Evolutionary conservation across 2,329 filamentous ascomycete genomes (phyloP), one percentile per base, ranked within the genome.

Genomic region (Microdochium trichocladiopsis): DNA sequence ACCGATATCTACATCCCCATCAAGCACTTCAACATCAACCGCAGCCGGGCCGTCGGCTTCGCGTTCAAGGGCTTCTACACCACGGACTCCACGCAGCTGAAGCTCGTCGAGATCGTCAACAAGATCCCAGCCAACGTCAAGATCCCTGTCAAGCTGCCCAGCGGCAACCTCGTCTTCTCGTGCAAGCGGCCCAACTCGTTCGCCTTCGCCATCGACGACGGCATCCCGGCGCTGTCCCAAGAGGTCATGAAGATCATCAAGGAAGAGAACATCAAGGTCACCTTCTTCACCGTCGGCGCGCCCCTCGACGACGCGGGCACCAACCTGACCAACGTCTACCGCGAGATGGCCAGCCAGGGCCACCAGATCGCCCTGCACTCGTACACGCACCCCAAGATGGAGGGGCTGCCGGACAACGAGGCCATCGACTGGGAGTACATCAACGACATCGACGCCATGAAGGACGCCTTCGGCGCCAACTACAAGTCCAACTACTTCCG

Each of bases 131-230:
- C 67, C 0, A 66, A 69, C 18, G 75, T 79, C 55, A 70, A 63
- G 25, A 69, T 86, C 9, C 83, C 83, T 2, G 66, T 69, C 52
- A 87, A 87, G 67, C 68, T 84, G 25, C 76, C 82, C 0, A 83
- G 76, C 1, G 84, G 84, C 6, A 75, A 74, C 21, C 71, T 88
- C 33, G 70, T 84, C 47, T 81, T 87, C 60, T 72, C 77, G 6
- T 88, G 85, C 72, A 84, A 78, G 57, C 76, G 83, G 18, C 83
- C 84, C 48, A 86, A 87, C 68, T 83, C 79, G 0, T 87, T 88
- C 63, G 85, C 85, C 1, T 87, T 88, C 64, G 84, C 84, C 49
- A 87, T 88, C 57, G 85, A 88, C 62, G 85, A 88, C 63, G 85
- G 84, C 22, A 72, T 78, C 50, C 84, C 84, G 48, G 61, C 69